phyloP scores from a whole-genome alignment of 2,329 filamentous ascomycete genomes.

The Exophiala sp. region DNA sequence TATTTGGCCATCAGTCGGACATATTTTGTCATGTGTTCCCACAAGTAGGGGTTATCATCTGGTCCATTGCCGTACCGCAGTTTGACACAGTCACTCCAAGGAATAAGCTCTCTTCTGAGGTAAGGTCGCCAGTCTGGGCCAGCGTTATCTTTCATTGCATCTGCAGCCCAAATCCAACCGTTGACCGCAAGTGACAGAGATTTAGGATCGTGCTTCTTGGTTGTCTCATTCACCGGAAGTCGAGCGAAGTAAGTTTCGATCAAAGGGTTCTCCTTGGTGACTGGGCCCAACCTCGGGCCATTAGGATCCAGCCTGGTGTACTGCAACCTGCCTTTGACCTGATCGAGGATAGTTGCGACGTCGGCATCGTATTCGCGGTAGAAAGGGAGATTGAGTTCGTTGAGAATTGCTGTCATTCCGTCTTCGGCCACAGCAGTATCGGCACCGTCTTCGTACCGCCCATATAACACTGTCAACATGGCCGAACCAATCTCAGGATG shows the following conservation, averaged over 20 bases:
- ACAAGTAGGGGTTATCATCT: conserved; percentile 84
- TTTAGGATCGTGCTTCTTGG: conserved; percentile 66
- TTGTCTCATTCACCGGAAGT: conserved; percentile 70
- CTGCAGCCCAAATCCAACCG: conserved; percentile 97
- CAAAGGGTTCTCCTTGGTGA: conserved; percentile 69
- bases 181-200: conserved; percentile 87
- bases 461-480: conserved; percentile 61
- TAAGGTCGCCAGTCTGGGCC: conserved; percentile 88
- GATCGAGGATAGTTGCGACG: conserved; percentile 73
- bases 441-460: conserved; percentile 55
- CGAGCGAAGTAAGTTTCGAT: conserved; percentile 95
- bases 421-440: conserved; percentile 44
- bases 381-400: conserved; percentile 78
- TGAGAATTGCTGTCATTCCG: conserved; percentile 57
- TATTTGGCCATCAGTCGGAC: conserved; percentile 88
- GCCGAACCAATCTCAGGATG: conserved; percentile 65
- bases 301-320: conserved; percentile 90
- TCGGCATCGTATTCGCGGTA: conserved; percentile 91
- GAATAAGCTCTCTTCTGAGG: conserved; percentile 88
- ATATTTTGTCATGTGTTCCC: conserved; percentile 93
- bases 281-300: conserved; percentile 76
- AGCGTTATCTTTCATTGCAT: conserved; percentile 88
- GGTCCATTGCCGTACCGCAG: conserved; percentile 76
- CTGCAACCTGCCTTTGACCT: conserved; percentile 89
- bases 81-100: conserved; percentile 98